Conservation (phyloP, 2,329 filamentous ascomycete genomes). For the Emmonsia crescens region DNA sequence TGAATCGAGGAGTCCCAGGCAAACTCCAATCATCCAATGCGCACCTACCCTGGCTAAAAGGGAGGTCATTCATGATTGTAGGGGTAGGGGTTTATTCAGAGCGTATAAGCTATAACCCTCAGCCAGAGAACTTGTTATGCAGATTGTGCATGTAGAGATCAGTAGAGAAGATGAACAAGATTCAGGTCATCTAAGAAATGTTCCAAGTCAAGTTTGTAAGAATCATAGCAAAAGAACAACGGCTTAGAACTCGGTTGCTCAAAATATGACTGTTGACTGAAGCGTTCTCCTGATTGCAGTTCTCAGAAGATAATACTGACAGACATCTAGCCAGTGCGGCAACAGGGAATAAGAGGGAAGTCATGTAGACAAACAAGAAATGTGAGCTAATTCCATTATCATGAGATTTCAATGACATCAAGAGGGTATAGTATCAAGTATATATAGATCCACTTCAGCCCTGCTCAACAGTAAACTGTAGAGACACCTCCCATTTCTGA, state of each 20-base stretch:
- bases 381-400: conserved; percentile 1
- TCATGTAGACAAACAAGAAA: background rate
- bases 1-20: background rate
- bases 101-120: background rate
- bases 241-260: no score
- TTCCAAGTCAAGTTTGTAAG: background rate
- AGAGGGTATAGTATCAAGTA: background rate
- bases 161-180: no score
- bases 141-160: background rate
- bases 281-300: no score
- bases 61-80: background rate
- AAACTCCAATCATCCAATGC: no score
- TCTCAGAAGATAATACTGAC: no score
- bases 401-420: conserved; percentile 2
- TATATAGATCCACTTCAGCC: conserved; percentile 20
- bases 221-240: no score
- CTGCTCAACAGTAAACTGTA: conserved; percentile 57
- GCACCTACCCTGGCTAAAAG: no score
- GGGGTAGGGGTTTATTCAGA: background rate
- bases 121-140: background rate
- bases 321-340: background rate
- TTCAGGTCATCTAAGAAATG: no score
- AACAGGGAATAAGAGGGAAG: background rate
- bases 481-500: conserved; percentile 84
- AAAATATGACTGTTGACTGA: background rate